Conservation (phyloP, 2,329 filamentous ascomycete genomes). For the Penicillium crustosum region DNA sequence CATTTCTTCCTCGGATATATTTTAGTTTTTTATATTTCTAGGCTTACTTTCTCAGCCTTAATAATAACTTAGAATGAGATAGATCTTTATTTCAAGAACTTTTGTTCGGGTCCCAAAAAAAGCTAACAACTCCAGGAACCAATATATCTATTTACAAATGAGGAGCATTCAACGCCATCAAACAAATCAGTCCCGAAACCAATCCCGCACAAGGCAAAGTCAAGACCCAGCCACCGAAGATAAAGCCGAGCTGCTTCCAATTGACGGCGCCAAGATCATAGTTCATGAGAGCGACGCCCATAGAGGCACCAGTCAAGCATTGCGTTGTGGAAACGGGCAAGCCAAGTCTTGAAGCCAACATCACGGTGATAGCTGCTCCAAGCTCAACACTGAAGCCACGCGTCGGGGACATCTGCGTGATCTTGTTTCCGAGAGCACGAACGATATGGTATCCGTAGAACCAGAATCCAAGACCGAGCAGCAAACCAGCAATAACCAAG, state of each 20-base stretch:
- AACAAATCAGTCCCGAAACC: slow-evolving; percentile 41
- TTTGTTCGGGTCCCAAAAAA: background rate
- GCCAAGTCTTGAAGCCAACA: slow-evolving; percentile 35
- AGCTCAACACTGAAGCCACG: slow-evolving; percentile 39
- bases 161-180: slow-evolving; percentile 46
- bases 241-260: slow-evolving; percentile 45
- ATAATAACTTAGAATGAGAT: background rate
- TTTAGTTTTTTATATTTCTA: background rate
- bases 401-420: slow-evolving; percentile 42
- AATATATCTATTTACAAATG: slow-evolving; percentile 23
- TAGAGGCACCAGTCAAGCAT: slow-evolving; percentile 36
- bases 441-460: slow-evolving; percentile 46
- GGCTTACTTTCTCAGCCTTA: background rate
- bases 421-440: slow-evolving; percentile 42
- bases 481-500: slow-evolving; percentile 37
- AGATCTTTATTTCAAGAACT: background rate
- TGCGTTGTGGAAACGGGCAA: slow-evolving; percentile 38
- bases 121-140: background rate
- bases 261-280: slow-evolving; percentile 44
- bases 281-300: slow-evolving; percentile 42
- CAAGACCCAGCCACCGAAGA: slow-evolving; percentile 48
- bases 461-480: slow-evolving; percentile 45
- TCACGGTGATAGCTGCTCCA: slow-evolving; percentile 42
- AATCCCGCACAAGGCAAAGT: slow-evolving; percentile 47
- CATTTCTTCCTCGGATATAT: background rate